phyloP scores from a whole-genome alignment of 306 rosid species.

The Prunus padus region DNA sequence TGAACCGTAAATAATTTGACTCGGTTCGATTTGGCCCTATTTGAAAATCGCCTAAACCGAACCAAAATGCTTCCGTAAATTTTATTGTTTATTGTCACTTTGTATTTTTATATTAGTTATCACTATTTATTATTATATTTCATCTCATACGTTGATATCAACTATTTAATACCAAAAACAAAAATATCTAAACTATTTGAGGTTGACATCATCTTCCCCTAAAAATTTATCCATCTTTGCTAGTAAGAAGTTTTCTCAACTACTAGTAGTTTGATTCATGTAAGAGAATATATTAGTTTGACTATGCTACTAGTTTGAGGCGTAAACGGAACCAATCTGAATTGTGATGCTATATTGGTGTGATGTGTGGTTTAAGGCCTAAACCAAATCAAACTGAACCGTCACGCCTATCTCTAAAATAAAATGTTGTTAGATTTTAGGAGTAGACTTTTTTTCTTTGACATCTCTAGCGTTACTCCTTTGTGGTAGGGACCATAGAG shows the following conservation, averaged over 20 bases:
- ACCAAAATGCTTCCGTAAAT: no score
- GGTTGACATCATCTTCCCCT: no score
- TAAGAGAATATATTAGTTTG: no score
- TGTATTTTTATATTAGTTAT: no score
- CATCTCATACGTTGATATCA: no score
- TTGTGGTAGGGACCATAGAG: background rate
- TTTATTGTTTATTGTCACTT: background rate
- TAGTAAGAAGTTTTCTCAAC: no score
- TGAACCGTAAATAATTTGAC: background rate
- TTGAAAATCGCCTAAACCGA: background rate
- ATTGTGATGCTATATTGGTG: background rate
- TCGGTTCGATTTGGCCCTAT: background rate
- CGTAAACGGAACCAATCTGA: background rate
- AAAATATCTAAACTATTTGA: no score
- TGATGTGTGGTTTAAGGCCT: background rate
- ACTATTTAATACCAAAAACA: no score
- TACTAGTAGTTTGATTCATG: no score
- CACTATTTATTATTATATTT: no score
- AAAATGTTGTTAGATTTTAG: background rate
- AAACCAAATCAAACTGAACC: background rate
- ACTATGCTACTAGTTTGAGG: background rate
- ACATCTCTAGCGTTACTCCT: background rate
- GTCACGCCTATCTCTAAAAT: background rate
- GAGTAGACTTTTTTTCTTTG: background rate
- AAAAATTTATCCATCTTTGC: no score